A percentile compares a stretch with the other conserved stretches of the same genome.
These are phyloP conservation scores for Ustilago nuda DNA, from an alignment of 1,284 basidiomycete species.

Conservation along the genomic window DNA sequence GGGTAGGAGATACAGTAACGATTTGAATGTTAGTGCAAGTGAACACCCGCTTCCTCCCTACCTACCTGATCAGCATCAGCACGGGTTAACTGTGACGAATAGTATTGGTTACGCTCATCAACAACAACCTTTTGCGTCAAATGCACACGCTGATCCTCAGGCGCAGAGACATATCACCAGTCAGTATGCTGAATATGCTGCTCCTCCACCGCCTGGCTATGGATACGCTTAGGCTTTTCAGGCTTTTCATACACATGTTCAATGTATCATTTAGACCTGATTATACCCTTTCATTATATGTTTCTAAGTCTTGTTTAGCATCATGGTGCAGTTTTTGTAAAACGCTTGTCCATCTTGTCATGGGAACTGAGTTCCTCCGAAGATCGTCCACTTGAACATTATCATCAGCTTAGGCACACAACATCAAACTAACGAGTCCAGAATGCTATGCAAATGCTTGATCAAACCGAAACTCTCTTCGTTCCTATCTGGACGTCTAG, in stretches of 20 bases:
- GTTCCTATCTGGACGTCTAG: not conserved
- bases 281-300: not conserved
- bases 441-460: not conserved
- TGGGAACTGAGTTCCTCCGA: no score
- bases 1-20: slow-evolving; percentile 32
- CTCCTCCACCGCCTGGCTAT: slow-evolving; percentile 49
- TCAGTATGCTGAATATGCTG: slow-evolving; percentile 47
- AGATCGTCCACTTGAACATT: no score
- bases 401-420: no score
- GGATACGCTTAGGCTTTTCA: slow-evolving; percentile 21
- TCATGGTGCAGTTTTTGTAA: no score
- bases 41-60: slow-evolving; percentile 54
- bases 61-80: slow-evolving; percentile 8
- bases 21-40: slow-evolving; percentile 17
- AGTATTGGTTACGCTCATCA: slow-evolving; percentile 13
- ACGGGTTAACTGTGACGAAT: not conserved
- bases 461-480: not conserved
- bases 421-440: not conserved
- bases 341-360: no score
- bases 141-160: not conserved
- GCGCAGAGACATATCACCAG: slow-evolving; percentile 21
- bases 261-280: not conserved
- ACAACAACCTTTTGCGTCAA: slow-evolving; percentile 1
- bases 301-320: not conserved
- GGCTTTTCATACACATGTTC: not conserved